phyloP scores from a whole-genome alignment of 2,329 filamentous ascomycete species.

The Pyricularia pennisetigena region DNA sequence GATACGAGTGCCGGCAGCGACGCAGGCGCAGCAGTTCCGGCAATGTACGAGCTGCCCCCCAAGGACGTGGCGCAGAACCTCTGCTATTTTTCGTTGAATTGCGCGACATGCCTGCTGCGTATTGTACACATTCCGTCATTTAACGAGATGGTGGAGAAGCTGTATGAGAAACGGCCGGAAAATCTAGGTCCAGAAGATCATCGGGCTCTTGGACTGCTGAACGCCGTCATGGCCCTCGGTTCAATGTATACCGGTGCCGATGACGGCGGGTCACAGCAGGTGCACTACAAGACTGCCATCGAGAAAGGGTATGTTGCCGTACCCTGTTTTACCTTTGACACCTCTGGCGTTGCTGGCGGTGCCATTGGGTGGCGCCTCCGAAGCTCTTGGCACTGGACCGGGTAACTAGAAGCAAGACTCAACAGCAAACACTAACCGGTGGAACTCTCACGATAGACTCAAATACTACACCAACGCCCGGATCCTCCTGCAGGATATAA shows the following conservation, averaged over 20 bases:
- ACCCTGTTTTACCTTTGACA: not conserved
- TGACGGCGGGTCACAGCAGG: conserved; percentile 35
- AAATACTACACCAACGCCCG: conserved; percentile 66
- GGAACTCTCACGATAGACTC: conserved; percentile 33
- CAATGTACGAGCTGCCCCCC: conserved; percentile 59
- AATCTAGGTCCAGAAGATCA: conserved; percentile 55
- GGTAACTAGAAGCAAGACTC: not conserved
- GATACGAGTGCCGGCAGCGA: conserved; percentile 30
- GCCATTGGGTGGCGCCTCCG: not conserved
- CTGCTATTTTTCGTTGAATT: conserved; percentile 45
- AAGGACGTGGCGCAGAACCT: conserved; percentile 43
- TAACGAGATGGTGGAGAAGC: conserved; percentile 62
- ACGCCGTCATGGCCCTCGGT: conserved; percentile 60
- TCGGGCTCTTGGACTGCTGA: conserved; percentile 60
- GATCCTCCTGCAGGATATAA: conserved; percentile 53
- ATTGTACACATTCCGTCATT: conserved; percentile 78
- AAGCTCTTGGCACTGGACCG: not conserved
- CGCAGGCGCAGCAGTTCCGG: conserved; percentile 19
- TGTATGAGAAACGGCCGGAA: conserved; percentile 63
- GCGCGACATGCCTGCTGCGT: conserved; percentile 49
- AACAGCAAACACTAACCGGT: conserved; percentile 3
- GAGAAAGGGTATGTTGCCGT: conserved; percentile 41
- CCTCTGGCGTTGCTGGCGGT: too few species aligned
- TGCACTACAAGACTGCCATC: conserved; percentile 38
- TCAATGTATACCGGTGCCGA: conserved; percentile 59